Evolutionary conservation across 179 eudicot genomes (phyloP).

Genomic region (Silene noctiflora): DNA sequence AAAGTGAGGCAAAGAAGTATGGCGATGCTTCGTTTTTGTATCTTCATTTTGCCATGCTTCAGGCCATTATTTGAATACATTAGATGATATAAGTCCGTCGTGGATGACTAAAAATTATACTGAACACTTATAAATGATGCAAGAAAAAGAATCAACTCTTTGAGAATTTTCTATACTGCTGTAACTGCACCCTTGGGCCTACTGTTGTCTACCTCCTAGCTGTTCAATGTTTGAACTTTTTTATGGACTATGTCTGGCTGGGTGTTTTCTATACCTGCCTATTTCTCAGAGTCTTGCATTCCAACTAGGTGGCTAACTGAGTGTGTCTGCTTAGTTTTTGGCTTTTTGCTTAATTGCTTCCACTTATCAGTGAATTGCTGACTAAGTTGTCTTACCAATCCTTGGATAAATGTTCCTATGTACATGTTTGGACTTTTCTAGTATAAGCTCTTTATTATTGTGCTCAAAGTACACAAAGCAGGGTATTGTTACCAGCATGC

Average conservation of each 20-base stretch:
- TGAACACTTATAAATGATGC: background rate
- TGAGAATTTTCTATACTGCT: background rate
- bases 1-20: background rate
- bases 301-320: background rate
- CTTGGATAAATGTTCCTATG: background rate
- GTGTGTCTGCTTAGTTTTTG: background rate
- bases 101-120: too few species aligned
- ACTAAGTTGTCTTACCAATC: background rate
- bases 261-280: background rate
- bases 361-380: background rate
- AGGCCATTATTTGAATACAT: background rate
- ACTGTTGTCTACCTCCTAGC: background rate
- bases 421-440: constrained; percentile 1
- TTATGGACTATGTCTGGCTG: background rate
- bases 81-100: background rate
- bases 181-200: background rate
- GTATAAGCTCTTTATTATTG: background rate
- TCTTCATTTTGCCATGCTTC: background rate
- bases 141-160: background rate
- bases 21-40: background rate
- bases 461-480: background rate
- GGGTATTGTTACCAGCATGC: background rate
- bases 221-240: background rate
- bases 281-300: background rate
- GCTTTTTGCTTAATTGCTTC: background rate